phyloP scores from a whole-genome alignment of 306 rosid species.

The Luffa aegyptiaca region DNA sequence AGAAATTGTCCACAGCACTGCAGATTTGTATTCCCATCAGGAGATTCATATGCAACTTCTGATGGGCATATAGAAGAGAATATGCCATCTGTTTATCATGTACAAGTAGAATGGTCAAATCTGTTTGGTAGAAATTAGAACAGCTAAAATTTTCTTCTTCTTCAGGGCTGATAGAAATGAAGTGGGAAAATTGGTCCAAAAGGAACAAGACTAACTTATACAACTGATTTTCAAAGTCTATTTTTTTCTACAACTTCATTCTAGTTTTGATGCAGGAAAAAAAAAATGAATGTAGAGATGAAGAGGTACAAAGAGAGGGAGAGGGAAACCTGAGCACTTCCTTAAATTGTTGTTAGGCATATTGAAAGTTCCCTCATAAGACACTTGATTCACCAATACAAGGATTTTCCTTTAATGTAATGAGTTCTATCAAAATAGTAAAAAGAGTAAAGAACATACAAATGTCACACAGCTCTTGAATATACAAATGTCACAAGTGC shows the following conservation, averaged over 20 bases:
- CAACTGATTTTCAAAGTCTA: not conserved
- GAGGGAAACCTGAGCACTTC: not conserved
- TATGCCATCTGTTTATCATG: not conserved
- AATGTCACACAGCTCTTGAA: not conserved
- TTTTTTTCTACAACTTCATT: not conserved
- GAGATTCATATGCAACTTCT: not conserved
- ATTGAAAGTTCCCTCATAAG: not conserved
- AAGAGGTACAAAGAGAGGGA: not conserved
- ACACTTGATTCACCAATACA: not conserved
- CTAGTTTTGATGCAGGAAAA: not conserved
- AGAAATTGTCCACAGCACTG: not conserved
- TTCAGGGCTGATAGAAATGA: not conserved
- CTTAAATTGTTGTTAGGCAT: not conserved
- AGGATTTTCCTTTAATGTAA: not conserved
- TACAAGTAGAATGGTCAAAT: not conserved
- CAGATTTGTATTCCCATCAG: not conserved
- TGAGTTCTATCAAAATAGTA: not conserved
- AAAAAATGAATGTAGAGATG: not conserved
- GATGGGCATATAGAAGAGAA: not conserved
- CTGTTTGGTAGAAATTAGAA: not conserved
- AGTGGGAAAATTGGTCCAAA: not conserved
- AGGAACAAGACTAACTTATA: not conserved
- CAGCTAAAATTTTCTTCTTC: not conserved
- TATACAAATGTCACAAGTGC: not conserved
- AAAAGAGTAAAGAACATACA: not conserved